Evolutionary conservation across 2,329 filamentous ascomycete genomes (phyloP), one percentile per base, ranked within the genome.

Genomic region (Aureobasidium subglaciale): DNA sequence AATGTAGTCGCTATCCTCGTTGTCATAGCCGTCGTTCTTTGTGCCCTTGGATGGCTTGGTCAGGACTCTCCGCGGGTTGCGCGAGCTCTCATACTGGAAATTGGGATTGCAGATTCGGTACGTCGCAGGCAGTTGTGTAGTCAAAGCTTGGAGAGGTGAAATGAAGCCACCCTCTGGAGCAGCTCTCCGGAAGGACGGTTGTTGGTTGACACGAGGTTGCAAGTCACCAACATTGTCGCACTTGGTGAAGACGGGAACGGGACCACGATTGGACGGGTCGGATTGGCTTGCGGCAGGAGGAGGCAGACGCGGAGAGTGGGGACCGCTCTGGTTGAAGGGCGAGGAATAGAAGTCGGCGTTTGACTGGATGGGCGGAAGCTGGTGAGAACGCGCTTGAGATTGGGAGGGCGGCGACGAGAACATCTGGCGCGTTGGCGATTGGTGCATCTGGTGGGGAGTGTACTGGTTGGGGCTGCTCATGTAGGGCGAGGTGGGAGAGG

Each of bases 1-100:
- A 66, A 99, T 99, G 69, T 99, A 99, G 68, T 99, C 93, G 71
- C 93, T 97, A 64, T 99, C 93, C 70, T 99, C 93, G 63, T 99
- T 99, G 68, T 99, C 93, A 67, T 93, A 99, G 4, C 93, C 93
- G 74, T 99, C 93, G 67, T 99, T 99, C 79, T 99, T 99, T 60
- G 88, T 83, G 13, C 93, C 93, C 74, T 99, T 99, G 80, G 93
- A 97, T 7, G 93, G 93, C 72, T 99, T 99, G 15, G 93, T 99
- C 62, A 99, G 79, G 48, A 99, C 93, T 70, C 93, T 83, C 59
- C 93, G 87, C 35, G 93, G 93, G 68, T 99, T 99, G 62, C 93
- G 84, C 54, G 93, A 96, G 15, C 93, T 96, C 70, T 99, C 93
- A 74, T 99, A 99, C 75, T 99, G 96, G 79, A 99, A 99, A 65